phyloP scores from a whole-genome alignment of 2,329 filamentous ascomycete species.

The Fusarium agapanthi region DNA sequence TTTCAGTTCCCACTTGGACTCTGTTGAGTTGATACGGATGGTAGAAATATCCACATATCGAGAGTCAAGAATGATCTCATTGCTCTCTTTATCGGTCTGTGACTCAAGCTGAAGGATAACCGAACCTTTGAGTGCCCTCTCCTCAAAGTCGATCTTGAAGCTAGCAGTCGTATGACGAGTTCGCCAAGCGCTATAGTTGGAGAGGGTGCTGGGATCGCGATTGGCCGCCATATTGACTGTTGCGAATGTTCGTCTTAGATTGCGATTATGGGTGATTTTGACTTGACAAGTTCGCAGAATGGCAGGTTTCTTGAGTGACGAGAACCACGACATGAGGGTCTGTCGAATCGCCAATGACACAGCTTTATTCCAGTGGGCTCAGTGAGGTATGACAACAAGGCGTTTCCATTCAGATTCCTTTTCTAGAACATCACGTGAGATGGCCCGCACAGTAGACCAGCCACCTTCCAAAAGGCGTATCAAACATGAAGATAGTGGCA shows the following conservation, averaged over 20 bases:
- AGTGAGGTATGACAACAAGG: conserved; percentile 14
- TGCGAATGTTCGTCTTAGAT: conserved; percentile 43
- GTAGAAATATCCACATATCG: conserved; percentile 78
- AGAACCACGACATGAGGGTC: conserved; percentile 42
- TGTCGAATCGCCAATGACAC: conserved; percentile 23
- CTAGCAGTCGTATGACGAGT: conserved; percentile 85
- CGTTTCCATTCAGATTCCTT: conserved; percentile 13
- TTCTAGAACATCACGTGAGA: conserved; percentile 31
- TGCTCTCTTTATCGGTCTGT: conserved; percentile 75
- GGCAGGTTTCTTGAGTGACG: conserved; percentile 40
- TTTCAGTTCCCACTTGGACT: conserved; percentile 74
- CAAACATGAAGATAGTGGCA: conserved; percentile 6
- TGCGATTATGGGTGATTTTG: conserved; percentile 37
- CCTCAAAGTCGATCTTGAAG: conserved; percentile 84
- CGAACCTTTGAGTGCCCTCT: conserved; percentile 78
- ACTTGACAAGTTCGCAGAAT: conserved; percentile 37
- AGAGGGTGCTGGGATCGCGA: conserved; percentile 88
- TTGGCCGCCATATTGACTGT: conserved; percentile 44
- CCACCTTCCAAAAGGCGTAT: conserved; percentile 26
- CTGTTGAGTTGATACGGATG: conserved; percentile 73
- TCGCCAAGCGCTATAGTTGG: conserved; percentile 89
- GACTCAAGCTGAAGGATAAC: conserved; percentile 81
- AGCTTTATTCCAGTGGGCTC: conserved; percentile 16
- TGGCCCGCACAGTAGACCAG: background rate
- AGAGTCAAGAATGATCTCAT: conserved; percentile 88